Percentiles rank a stretch among this genome's conserved stretches.
Evolutionary conservation across 2,329 filamentous ascomycete genomes (phyloP).

Genomic region (Sordariomycetes sp.): DNA sequence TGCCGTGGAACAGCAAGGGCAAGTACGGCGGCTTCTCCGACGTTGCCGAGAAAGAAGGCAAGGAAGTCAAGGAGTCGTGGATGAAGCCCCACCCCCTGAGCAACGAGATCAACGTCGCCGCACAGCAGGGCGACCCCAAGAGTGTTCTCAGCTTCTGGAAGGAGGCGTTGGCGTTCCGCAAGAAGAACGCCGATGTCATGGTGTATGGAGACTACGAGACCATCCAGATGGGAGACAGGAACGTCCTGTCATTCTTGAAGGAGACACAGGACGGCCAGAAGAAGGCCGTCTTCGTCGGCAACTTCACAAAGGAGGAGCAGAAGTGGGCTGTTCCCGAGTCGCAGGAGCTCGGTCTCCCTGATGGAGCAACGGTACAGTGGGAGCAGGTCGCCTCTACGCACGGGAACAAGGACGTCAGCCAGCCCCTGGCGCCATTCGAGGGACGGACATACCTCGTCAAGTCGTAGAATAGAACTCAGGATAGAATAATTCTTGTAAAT

Average conservation of each 20-base stretch:
- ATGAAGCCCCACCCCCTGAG: conserved; percentile 8
- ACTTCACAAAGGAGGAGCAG: conserved; percentile 21
- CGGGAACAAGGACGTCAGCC: conserved; percentile 7
- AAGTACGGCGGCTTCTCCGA: conserved; percentile 24
- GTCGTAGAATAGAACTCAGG: not conserved
- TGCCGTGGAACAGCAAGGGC: conserved; percentile 47
- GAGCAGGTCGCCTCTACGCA: conserved; percentile 18
- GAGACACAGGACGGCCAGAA: conserved; percentile 14
- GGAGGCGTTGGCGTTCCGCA: conserved; percentile 17
- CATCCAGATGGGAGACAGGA: conserved; percentile 12
- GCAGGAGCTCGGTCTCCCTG: conserved; percentile 12
- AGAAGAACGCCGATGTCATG: conserved; percentile 18
- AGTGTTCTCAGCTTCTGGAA: conserved; percentile 17
- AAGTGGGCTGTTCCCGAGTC: conserved; percentile 9
- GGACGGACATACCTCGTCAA: conserved; percentile 17
- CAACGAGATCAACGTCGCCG: conserved; percentile 6
- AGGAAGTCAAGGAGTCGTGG: conserved; percentile 6
- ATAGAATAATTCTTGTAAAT: too few relatives aligned
- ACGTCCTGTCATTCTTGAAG: conserved; percentile 16
- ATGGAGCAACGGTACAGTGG: conserved; percentile 7
- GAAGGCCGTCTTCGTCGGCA: conserved; percentile 19
- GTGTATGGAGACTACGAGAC: conserved; percentile 24
- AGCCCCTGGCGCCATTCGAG: conserved; percentile 17
- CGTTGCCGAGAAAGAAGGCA: conserved; percentile 4
- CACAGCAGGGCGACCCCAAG: conserved; percentile 5